Evolutionary conservation across 805 yeast genomes (phyloP), one percentile per base, ranked within the genome.

Genomic region (Komagataella kurtzmanii): DNA sequence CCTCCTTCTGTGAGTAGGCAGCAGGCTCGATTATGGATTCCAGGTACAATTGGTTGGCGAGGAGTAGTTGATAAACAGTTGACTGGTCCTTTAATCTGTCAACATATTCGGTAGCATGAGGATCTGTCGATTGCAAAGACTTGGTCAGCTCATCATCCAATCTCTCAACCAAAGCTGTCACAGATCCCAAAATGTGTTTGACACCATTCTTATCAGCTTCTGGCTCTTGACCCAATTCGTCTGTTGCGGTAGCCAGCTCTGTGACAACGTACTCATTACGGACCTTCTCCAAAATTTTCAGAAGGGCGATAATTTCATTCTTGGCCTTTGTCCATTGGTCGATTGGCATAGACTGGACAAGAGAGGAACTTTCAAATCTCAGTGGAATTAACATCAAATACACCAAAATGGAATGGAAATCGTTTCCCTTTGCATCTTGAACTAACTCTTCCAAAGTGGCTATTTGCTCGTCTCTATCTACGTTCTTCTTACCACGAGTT

Each of bases 401-500:
- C 50, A 89, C 77, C 45, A 84, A 72, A 59, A 93, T 87, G 57
- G 74, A 72, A 71, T 93, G 95, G 67, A 86, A 93, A 24, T 88
- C 77, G 23, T 73, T 62, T 46, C 71, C 68, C 8, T 78, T 71
- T 52, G 83, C 74, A 8, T 69, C 60, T 18, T 61, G 59, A 49
- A 76, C 58, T 55, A 87, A 72, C 48, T 72, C 74, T 69, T 86
- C 96, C 62, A 93, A 74, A 47, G 76, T 72, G 52, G 71, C 70
- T 57, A 89, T 79, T 68, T 91, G 96, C 66, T 87, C 95, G 56
- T 65, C 66, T 56, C 83, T 80, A 66, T 91, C 96, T 56, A 88
- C 85, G 66, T 88, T 89, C 75, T 88, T 91, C 75, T 90, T 90
- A 74, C 99, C 99, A 71, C 99, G 83, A 49, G 89, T 76, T 68